phyloP scores from a whole-genome alignment of 2,329 filamentous ascomycete species.

The Fusarium decemcellulare region DNA sequence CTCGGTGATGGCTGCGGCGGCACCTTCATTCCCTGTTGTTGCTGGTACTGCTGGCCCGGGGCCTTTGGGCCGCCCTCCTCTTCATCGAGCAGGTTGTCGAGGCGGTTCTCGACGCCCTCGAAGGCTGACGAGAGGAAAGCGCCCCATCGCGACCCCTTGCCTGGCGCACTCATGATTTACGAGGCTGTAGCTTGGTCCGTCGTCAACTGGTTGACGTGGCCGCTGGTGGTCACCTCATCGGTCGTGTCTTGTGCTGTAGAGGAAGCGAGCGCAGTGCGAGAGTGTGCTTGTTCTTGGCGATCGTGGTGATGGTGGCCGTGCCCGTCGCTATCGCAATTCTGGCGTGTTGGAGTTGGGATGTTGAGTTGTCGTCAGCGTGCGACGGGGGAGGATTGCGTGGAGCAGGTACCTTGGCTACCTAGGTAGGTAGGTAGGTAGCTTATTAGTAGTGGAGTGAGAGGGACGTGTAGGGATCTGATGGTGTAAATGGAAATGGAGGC shows the following conservation, averaged over 20 bases:
- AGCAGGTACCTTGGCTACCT: background rate
- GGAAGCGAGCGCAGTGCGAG: conserved; percentile 1
- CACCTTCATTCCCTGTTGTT: conserved; percentile 41
- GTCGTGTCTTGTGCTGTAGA: conserved; percentile 12
- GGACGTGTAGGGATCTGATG: conserved; percentile 13
- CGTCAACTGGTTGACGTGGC: conserved; percentile 41
- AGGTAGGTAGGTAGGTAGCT: conserved; percentile 5
- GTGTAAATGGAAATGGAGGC: background rate
- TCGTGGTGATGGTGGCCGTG: background rate
- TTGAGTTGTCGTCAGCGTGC: conserved; percentile 39
- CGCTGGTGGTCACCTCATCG: conserved; percentile 40
- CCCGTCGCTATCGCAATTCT: background rate
- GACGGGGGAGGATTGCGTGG: conserved; percentile 16
- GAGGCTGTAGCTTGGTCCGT: conserved; percentile 22
- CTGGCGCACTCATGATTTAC: conserved; percentile 62
- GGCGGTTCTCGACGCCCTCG: conserved; percentile 90
- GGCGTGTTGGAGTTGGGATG: conserved; percentile 15
- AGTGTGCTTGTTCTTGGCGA: background rate
- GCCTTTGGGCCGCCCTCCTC: conserved; percentile 57
- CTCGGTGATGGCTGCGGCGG: conserved; percentile 49
- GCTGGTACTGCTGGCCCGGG: conserved; percentile 31
- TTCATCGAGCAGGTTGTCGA: conserved; percentile 92
- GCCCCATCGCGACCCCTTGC: conserved; percentile 77
- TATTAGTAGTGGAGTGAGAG: conserved; percentile 15
- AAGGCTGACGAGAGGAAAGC: conserved; percentile 91